Conservation (phyloP, 2,329 filamentous ascomycete genomes). For the Tricladium varicosporioides region DNA sequence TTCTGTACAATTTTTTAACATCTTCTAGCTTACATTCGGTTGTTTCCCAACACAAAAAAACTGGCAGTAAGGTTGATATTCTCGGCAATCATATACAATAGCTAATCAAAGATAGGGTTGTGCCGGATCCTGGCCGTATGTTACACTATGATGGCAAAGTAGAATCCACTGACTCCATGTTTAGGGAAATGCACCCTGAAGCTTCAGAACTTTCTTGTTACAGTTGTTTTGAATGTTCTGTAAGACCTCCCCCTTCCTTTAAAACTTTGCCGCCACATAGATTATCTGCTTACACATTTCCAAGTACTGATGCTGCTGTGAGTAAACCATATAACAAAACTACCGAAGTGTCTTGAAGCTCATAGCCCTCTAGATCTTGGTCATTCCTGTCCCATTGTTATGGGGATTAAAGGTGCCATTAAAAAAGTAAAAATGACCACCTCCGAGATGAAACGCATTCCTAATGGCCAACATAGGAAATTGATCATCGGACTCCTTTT, state of each 20-base stretch:
- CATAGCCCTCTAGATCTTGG: slow-evolving; percentile 4
- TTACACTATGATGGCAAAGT: not conserved
- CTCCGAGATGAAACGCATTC: too few species aligned
- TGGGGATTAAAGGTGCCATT: slow-evolving; percentile 15
- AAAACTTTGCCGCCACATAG: not conserved
- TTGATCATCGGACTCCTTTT: slow-evolving; percentile 14
- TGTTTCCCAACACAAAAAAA: slow-evolving; percentile 16
- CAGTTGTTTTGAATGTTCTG: slow-evolving; percentile 18
- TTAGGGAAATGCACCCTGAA: slow-evolving; percentile 14
- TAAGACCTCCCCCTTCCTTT: not conserved
- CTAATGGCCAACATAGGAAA: slow-evolving; percentile 1
- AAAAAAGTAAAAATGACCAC: not conserved
- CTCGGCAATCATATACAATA: not conserved
- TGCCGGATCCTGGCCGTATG: slow-evolving; percentile 15
- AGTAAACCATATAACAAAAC: not conserved
- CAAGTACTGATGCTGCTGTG: slow-evolving; percentile 10
- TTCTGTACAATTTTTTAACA: not conserved
- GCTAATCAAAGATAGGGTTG: slow-evolving; percentile 7
- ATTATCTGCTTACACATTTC: not conserved
- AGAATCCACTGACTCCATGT: not conserved
- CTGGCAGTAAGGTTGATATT: slow-evolving; percentile 9
- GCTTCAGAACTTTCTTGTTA: slow-evolving; percentile 16
- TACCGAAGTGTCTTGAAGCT: not conserved
- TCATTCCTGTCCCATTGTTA: slow-evolving; percentile 13
- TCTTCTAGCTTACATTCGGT: slow-evolving; percentile 11